Conservation (phyloP, 768 basidiomycete species). For the Pisolithus microcarpus region DNA sequence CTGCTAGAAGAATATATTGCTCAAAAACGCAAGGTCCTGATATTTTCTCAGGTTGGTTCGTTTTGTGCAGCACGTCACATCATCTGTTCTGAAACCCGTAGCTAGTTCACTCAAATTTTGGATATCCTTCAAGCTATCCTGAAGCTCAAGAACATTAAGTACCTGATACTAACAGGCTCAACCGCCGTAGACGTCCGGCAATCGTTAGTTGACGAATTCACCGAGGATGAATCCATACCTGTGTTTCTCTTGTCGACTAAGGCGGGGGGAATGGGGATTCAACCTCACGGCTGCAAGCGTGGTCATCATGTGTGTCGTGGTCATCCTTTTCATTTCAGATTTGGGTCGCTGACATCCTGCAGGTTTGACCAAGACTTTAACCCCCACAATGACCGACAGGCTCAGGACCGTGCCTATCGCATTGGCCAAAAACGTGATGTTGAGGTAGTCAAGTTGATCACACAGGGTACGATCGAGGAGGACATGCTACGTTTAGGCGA, state of each 20-base stretch:
- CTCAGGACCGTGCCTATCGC: conserved; percentile 94
- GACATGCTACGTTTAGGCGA: conserved; percentile 87
- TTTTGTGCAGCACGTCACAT: not conserved
- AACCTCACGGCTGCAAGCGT: conserved; percentile 94
- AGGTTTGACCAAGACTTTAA: conserved; percentile 99
- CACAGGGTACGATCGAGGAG: conserved; percentile 90
- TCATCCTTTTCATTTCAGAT: not conserved
- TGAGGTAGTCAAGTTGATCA: conserved; percentile 90
- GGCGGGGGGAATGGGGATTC: conserved; percentile 93
- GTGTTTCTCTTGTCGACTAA: conserved; percentile 90
- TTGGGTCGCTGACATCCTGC: conserved; percentile 2
- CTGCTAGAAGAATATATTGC: conserved; percentile 61
- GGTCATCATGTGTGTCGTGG: conserved; percentile 71
- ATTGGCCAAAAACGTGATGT: conserved; percentile 94
- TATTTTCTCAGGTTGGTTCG: conserved; percentile 85
- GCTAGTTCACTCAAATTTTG: conserved; percentile 89
- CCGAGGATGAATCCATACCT: conserved; percentile 70
- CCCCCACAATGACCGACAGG: conserved; percentile 95
- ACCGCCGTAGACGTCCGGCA: conserved; percentile 93
- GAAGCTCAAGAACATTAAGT: conserved; percentile 63
- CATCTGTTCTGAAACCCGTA: not conserved
- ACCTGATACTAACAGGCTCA: conserved; percentile 81
- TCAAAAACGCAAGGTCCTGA: conserved; percentile 74
- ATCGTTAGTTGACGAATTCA: conserved; percentile 92
- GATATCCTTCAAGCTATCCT: conserved; percentile 87